Base-by-base conservation (phyloP, 2,329 filamentous ascomycete species). In the Cyclaneusma minus region DNA sequence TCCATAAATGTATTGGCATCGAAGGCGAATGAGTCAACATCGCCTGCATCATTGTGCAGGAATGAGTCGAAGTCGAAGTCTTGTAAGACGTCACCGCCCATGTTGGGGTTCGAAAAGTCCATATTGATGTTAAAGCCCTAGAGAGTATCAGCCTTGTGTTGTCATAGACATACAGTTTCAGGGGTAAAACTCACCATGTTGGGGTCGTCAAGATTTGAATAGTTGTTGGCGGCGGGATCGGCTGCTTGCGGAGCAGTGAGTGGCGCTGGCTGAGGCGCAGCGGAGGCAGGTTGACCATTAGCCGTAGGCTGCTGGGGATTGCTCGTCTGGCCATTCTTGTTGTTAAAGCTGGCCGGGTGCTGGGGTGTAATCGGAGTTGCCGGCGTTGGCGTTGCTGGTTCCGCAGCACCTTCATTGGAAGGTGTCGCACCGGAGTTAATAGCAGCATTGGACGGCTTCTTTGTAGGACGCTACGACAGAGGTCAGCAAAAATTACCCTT, bases 51-150 rank as follows among this genome's bases (percentile, higher is more conserved):
- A 29, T 64, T 59, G 35, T 76, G 68, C 6, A 77, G 52, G 54
- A 77, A 77, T 2, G 70, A 73, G 46, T 77, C 71, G 37, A 77
- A 68, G 37, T 77, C 71, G 39, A 77, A 77, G 36, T 73, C 70
- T 39, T 68, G 68, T 24, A 77, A 54, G 18, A 75, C 69, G 41
- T 75, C 62, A 28, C 50, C 51, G 20, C 39, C 36, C 33, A 56
- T 54, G 14, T 63, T 45, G 3, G 67, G 63, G 35, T 70, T 66
- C 29, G 61, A 56, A 43, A 70, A 64, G 29, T 64, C 64, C 49
- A 74, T 59, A 5, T 24, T 20, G 18, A 32, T 32, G 19, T 39
- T 34, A 29, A 42, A 41, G n/a, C 18, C 18, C 41, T 45, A 20
- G 15, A 21, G 7, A 20, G 18, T 7, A 11, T 20, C 18, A 8